Evolutionary conservation across 2,329 filamentous ascomycete genomes (phyloP).

Genomic region (Phoma sp.): DNA sequence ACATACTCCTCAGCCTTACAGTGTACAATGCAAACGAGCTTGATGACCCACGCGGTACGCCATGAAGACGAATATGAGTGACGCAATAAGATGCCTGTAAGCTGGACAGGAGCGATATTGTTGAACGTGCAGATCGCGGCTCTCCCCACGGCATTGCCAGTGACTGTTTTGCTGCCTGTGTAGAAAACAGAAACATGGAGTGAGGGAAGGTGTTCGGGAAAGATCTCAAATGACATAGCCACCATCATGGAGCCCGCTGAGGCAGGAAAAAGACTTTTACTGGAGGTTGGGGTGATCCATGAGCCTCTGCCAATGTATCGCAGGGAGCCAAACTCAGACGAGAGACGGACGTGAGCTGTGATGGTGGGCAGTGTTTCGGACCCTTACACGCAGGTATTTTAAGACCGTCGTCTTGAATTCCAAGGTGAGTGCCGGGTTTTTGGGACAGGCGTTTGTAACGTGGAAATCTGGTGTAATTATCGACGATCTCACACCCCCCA

Average conservation of each 20-base stretch:
- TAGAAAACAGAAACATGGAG: conserved; percentile 1
- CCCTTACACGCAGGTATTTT: too few species aligned
- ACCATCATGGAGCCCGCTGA: neutral
- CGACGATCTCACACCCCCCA: conserved; percentile 35
- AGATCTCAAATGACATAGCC: neutral
- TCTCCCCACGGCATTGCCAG: neutral
- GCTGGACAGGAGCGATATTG: neutral
- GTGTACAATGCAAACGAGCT: neutral
- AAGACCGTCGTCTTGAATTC: neutral
- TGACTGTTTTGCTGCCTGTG: neutral
- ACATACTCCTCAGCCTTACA: conserved; percentile 1
- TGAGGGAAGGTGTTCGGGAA: neutral
- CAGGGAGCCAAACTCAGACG: neutral
- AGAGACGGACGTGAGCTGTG: neutral
- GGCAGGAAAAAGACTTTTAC: neutral
- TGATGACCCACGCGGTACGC: neutral
- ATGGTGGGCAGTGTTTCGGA: neutral
- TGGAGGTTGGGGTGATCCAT: conserved; percentile 16
- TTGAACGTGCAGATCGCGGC: neutral
- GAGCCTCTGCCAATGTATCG: conserved; percentile 21
- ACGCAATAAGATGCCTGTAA: neutral
- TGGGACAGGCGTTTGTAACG: too few species aligned
- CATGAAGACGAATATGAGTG: neutral
- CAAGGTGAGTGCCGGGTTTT: neutral
- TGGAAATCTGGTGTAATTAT: neutral